Evolutionary conservation across 148 eudicot genomes (phyloP), one percentile per base, ranked within the genome.

Genomic region (Mesembryanthemum crystallinum): DNA sequence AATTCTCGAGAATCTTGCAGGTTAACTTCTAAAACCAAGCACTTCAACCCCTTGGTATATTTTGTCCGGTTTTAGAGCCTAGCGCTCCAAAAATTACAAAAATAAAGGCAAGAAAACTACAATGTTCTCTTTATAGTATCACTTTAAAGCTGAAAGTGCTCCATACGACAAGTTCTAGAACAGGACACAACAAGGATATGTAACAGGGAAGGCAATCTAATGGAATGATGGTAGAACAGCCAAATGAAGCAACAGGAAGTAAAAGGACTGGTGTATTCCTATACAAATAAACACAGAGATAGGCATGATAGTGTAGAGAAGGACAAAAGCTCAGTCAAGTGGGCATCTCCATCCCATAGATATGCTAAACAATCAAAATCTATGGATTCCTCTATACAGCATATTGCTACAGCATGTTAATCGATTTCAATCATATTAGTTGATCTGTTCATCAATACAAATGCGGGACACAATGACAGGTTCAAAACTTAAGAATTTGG

Each of bases 261-360:
- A 52, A 52, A 4, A 17, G 10, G 7, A 52, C 6, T 52, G n/a
- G n/a, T 15, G 2, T 1, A 1, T 52, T 52, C n/a, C 57, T 52
- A 2, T 15, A 52, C 57, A 52, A 52, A 15, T 15, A 51, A 15
- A 51, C 20, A 51, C 1, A 3, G n/a, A 45, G 49, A 8, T 51
- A 17, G 21, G 5, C 5, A 57, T n/a, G 7, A 45, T 45, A n/a
- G n/a, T n/a, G 33, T 17, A 33, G 49, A 49, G 59, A 23, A 69
- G 13, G 73, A 69, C 11, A 69, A 45, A 28, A 69, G 37, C 25
- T 49, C 60, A 47, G 59, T 21, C 27, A 69, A 43, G 72, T 18
- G 58, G 20, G 10, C 10, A 69, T 8, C 37, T 12, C 14, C 30
- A 30, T 69, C n/a, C 6, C 37, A 49, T 29, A 49, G 59, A 47